Evolutionary conservation across 352 stramenopile genomes (phyloP).

Genomic region (Pythium oligandrum): DNA sequence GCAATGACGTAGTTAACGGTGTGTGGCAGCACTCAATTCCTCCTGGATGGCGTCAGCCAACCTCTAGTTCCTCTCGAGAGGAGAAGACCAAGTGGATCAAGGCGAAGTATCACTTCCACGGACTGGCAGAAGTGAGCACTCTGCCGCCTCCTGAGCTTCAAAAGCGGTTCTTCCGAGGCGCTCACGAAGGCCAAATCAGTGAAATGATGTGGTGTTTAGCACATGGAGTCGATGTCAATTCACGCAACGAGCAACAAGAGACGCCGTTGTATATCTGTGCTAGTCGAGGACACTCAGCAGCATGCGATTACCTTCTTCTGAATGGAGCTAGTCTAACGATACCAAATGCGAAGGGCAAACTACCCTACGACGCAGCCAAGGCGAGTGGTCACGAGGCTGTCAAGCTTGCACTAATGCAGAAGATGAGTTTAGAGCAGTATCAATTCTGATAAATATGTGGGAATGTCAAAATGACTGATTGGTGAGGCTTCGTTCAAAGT

Average conservation of each 20-base stretch:
- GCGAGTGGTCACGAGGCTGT: conserved; percentile 50
- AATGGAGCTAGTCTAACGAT: conserved; percentile 73
- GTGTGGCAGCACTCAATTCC: conserved; percentile 63
- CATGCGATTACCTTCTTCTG: conserved; percentile 76
- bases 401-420: conserved; percentile 62
- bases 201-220: conserved; percentile 78
- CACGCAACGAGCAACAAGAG: conserved; percentile 36
- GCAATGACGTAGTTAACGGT: conserved; percentile 63
- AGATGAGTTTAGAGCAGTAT: conserved; percentile 66
- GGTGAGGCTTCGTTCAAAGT: too few relatives aligned
- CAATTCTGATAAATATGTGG: conserved; percentile 26
- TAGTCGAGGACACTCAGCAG: conserved; percentile 25
- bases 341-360: conserved; percentile 34
- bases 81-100: conserved; percentile 83
- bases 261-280: conserved; percentile 60
- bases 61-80: conserved; percentile 35
- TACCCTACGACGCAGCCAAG: conserved; percentile 63
- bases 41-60: conserved; percentile 48
- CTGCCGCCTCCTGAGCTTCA: conserved; percentile 26
- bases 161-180: conserved; percentile 43
- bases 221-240: conserved; percentile 77
- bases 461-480: too few relatives aligned
- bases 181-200: conserved; percentile 28
- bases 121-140: conserved; percentile 40
- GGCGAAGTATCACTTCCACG: conserved; percentile 81